Evolutionary conservation across 2,329 filamentous ascomycete species (phyloP), one percentile per base, ranked within the genome.

Genomic region (Phyllosticta citrichinensis): DNA sequence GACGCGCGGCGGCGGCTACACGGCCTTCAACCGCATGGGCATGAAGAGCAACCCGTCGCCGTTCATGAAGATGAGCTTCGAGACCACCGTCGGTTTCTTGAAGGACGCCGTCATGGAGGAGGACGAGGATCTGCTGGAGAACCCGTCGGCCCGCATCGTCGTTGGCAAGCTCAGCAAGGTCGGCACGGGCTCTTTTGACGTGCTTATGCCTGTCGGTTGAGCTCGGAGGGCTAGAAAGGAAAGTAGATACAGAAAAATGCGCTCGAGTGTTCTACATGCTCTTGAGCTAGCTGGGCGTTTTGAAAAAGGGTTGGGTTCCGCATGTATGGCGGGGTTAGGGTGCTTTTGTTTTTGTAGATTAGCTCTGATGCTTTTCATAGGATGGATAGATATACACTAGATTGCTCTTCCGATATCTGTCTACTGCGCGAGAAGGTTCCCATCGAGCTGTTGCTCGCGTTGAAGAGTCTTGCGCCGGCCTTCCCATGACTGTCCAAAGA

Each of bases 1-100:
- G 94, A 99, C 94, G n/a, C 84, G 93, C 58, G 87, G 86, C 63
- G 94, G 94, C 66, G 86, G 85, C 1, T 99, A 95, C 77, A 88
- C 86, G 55, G 87, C 94, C 0, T 99, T 99, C 78, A 96, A 90
- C 76, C 88, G 94, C 56, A 95, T 89, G 71, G 94, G 93, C 1
- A 79, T 99, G 63, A 86, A 85, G 70, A 86, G 89, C 65, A 92
- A 90, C 69, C 87, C 93, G 27, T 92, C 87, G 66, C 91, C 94
- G 0, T 93, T 99, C 68, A 93, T 94, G 76, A 97, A 97, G 82
- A 97, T 97, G 93, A 96, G 90, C 74, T 99, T 97, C 77, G 94
- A 99, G 82, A 99, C 94, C 3, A 99, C 94, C 2, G 83, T 97
- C 50, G 87, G 88, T 0, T 97, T 97, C 79, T 80, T 99, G 69